These are phyloP conservation scores for Hypoxylon subgilvum DNA, from an alignment of 495 filamentous ascomycete genomes.

Conservation along the genomic window DNA sequence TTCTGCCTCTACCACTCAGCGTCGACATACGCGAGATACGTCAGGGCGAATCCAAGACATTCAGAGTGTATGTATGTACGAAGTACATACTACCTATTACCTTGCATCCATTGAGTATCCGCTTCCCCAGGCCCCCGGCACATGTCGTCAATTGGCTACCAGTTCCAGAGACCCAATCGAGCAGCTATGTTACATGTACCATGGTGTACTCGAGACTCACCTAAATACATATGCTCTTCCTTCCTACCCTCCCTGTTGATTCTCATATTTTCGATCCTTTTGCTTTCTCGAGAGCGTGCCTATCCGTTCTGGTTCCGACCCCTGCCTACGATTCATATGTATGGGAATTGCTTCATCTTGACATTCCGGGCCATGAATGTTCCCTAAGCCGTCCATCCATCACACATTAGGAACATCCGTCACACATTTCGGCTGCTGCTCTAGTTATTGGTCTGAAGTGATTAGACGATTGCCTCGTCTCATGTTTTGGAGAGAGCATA, in stretches of 20 bases:
- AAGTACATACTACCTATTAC: slow-evolving; percentile 2
- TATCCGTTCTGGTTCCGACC: slow-evolving; percentile 15
- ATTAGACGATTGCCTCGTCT: slow-evolving; percentile 17
- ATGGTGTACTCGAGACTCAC: slow-evolving; percentile 12
- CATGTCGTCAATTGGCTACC: slow-evolving; percentile 32
- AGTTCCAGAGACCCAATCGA: slow-evolving; percentile 19
- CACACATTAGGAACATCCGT: slow-evolving; percentile 15
- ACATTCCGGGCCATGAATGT: slow-evolving; percentile 29
- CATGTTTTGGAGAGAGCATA: slow-evolving; percentile 8
- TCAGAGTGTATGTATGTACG: too few relatives aligned
- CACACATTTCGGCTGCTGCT: slow-evolving; percentile 1
- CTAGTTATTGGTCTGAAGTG: slow-evolving; percentile 8
- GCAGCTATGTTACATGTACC: slow-evolving; percentile 32
- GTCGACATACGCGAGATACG: slow-evolving; percentile 16
- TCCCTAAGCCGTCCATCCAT: slow-evolving; percentile 20
- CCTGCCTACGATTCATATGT: slow-evolving; percentile 31
- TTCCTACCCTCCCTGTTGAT: slow-evolving; percentile 18
- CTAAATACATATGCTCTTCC: slow-evolving; percentile 36
- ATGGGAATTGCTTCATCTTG: slow-evolving; percentile 37
- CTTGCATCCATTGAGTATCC: slow-evolving; percentile 25
- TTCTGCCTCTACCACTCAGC: slow-evolving; percentile 13
- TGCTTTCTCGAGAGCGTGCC: slow-evolving; percentile 16
- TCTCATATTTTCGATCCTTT: slow-evolving; percentile 27
- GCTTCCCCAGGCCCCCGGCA: slow-evolving; percentile 32
- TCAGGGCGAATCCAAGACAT: slow-evolving; percentile 32